Conservation (phyloP, 164 flowering plant genomes). For the Liquidambar formosana region DNA sequence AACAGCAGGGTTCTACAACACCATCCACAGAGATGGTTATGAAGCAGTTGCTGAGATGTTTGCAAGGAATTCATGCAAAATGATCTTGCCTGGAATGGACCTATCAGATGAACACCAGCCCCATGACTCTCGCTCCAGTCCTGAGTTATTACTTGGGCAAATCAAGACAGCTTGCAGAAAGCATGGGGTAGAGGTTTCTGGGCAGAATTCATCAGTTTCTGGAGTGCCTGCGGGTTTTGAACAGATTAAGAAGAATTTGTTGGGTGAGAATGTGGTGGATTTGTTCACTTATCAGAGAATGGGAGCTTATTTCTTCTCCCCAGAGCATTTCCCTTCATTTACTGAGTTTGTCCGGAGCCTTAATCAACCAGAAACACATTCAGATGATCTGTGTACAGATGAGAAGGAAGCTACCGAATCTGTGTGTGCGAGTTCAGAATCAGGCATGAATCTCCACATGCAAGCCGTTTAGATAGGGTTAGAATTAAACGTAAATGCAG, state of each 20-base stretch:
- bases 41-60: slow-evolving; percentile 62
- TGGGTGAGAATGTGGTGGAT: slow-evolving; percentile 36
- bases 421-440: slow-evolving; percentile 11
- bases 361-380: slow-evolving; percentile 35
- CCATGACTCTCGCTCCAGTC: slow-evolving; percentile 47
- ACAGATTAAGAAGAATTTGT: slow-evolving; percentile 53
- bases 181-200: slow-evolving; percentile 57
- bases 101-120: slow-evolving; percentile 58
- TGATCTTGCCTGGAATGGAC: slow-evolving; percentile 84
- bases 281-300: slow-evolving; percentile 83
- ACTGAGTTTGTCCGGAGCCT: slow-evolving; percentile 56
- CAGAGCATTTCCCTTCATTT: slow-evolving; percentile 75
- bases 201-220: slow-evolving; percentile 53
- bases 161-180: slow-evolving; percentile 49
- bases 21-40: slow-evolving; percentile 66
- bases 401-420: slow-evolving; percentile 23
- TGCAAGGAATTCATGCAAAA: slow-evolving; percentile 57
- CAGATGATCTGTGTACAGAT: slow-evolving; percentile 52
- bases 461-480: slow-evolving; percentile 36
- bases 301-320: slow-evolving; percentile 94
- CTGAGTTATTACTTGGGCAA: slow-evolving; percentile 57
- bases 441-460: slow-evolving; percentile 30
- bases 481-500: neutral
- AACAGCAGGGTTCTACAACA: slow-evolving; percentile 82
- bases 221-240: slow-evolving; percentile 36